Conservation (phyloP, 495 filamentous ascomycete species). For the Hypoxylon fragiforme region DNA sequence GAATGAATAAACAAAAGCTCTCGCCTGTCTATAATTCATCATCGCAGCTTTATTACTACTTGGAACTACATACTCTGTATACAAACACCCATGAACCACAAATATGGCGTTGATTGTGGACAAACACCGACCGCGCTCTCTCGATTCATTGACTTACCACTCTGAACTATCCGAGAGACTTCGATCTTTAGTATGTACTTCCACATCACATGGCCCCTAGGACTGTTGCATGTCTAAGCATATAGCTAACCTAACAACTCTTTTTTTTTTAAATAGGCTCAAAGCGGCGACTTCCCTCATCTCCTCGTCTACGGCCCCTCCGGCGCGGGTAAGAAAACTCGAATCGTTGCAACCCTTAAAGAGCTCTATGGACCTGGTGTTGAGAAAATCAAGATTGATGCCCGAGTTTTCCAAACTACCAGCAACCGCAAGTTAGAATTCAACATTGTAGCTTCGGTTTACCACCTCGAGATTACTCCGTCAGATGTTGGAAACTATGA, state of each 20-base stretch:
- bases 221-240: too few relatives aligned
- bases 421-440: conserved; percentile 97
- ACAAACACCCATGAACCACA: neutral
- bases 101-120: conserved; percentile 81
- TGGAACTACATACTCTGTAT: neutral
- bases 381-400: conserved; percentile 94
- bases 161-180: conserved; percentile 84
- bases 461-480: conserved; percentile 97
- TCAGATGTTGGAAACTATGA: conserved; percentile 97
- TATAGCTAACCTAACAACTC: conserved; percentile 17
- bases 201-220: conserved; percentile 1
- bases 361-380: conserved; percentile 90
- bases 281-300: conserved; percentile 96
- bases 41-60: neutral
- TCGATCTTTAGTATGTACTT: conserved; percentile 73
- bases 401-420: conserved; percentile 91
- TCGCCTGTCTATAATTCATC: neutral
- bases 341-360: conserved; percentile 89
- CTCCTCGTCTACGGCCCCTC: conserved; percentile 95
- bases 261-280: conserved; percentile 73
- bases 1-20: too few relatives aligned
- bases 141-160: conserved; percentile 88
- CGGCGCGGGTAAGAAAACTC: conserved; percentile 95
- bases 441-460: conserved; percentile 93
- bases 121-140: conserved; percentile 86